phyloP scores from a whole-genome alignment of 371 early-diverging fungal genomes.

The Mucor racemosus region DNA sequence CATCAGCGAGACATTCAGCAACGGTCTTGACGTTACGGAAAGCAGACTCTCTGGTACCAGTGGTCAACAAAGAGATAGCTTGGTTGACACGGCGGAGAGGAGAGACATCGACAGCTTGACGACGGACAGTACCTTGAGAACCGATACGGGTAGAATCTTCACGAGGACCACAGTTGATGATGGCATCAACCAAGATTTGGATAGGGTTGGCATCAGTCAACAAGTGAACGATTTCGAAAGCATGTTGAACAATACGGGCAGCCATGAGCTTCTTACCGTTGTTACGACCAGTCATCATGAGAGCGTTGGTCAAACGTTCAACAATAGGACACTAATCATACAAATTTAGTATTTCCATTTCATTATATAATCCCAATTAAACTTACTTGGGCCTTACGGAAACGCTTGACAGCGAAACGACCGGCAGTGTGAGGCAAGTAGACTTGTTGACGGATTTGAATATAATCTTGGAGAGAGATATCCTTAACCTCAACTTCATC shows the following conservation, averaged over 20 bases:
- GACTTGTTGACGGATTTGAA: slow-evolving; percentile 92
- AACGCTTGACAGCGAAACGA: slow-evolving; percentile 96
- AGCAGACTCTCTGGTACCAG: slow-evolving; percentile 72
- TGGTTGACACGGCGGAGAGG: slow-evolving; percentile 99
- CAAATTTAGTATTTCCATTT: background rate
- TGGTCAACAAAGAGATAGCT: slow-evolving; percentile 95
- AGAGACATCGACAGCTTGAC: slow-evolving; percentile 99
- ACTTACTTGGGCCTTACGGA: slow-evolving; percentile 95
- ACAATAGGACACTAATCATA: slow-evolving; percentile 93
- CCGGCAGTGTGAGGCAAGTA: slow-evolving; percentile 99
- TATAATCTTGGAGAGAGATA: slow-evolving; percentile 94
- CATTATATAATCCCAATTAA: background rate
- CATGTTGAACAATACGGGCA: slow-evolving; percentile 98
- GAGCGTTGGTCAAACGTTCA: slow-evolving; percentile 99
- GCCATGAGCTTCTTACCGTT: slow-evolving; percentile 99
- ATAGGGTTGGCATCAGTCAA: slow-evolving; percentile 99
- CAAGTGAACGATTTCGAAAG: slow-evolving; percentile 99
- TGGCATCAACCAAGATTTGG: slow-evolving; percentile 99
- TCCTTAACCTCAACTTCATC: slow-evolving; percentile 97
- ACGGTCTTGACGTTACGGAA: slow-evolving; percentile 41
- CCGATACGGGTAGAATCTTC: slow-evolving; percentile 99
- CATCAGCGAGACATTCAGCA: slow-evolving; percentile 99
- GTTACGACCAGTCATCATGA: slow-evolving; percentile 99
- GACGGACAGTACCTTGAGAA: slow-evolving; percentile 99
- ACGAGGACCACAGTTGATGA: slow-evolving; percentile 99